Percentiles rank a stretch among this genome's conserved stretches.
Evolutionary conservation across 192 early-diverging fungal genomes (phyloP).

Genomic region (Podila minutissima): DNA sequence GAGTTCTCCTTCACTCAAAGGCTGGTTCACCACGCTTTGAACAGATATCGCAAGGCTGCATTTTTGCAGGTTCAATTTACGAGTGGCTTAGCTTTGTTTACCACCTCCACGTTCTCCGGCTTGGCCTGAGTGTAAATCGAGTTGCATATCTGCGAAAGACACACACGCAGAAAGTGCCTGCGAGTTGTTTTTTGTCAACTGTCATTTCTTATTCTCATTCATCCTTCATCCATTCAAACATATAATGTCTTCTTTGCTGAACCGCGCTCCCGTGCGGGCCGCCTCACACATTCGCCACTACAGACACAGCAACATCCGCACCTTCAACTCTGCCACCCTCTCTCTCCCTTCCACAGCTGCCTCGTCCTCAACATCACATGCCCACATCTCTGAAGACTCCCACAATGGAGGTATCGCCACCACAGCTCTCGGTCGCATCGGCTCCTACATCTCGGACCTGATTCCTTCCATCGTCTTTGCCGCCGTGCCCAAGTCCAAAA

Average conservation of each 20-base stretch:
- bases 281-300: not conserved
- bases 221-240: not conserved
- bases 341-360: not conserved
- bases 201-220: not conserved
- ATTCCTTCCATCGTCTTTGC: conserved; percentile 49
- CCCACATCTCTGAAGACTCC: not conserved
- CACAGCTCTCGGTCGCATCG: conserved; percentile 37
- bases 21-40: no score
- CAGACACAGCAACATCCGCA: not conserved
- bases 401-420: conserved; percentile 18
- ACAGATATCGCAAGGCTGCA: no score
- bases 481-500: conserved; percentile 92
- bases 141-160: no score
- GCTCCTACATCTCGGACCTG: conserved; percentile 47
- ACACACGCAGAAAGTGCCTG: no score
- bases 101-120: no score
- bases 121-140: no score
- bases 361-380: not conserved
- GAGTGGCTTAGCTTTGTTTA: no score
- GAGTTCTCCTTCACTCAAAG: no score
- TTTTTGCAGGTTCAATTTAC: no score
- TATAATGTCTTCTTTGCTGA: not conserved
- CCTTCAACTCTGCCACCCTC: not conserved
- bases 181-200: no score
- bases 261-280: not conserved